Evolutionary conservation across 2,329 filamentous ascomycete genomes (phyloP).

Genomic region (Verticillium nonalfalfae): DNA sequence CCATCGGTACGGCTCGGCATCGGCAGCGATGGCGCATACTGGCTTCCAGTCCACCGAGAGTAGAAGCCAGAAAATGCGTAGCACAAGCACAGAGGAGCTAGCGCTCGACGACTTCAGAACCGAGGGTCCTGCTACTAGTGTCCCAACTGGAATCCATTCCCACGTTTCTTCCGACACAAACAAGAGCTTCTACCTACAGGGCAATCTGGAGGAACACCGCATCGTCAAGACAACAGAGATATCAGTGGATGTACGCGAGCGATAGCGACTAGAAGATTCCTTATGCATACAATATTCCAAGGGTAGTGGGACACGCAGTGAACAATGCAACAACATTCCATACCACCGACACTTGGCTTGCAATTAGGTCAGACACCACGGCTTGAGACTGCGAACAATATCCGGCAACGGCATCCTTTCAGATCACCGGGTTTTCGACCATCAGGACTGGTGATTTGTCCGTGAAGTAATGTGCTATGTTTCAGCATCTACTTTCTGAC

Average conservation of each 20-base stretch:
- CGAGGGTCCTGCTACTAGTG: background rate
- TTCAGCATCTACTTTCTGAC: too few relatives aligned
- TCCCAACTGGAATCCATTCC: constrained; percentile 2
- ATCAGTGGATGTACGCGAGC: background rate
- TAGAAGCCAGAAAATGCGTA: constrained; percentile 6
- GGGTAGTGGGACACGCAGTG: background rate
- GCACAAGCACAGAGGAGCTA: constrained; percentile 18
- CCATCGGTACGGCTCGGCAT: constrained; percentile 10
- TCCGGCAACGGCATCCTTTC: too few relatives aligned
- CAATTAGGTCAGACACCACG: too few relatives aligned
- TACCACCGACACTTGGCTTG: too few relatives aligned
- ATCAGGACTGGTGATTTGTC: too few relatives aligned
- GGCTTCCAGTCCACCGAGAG: constrained; percentile 6
- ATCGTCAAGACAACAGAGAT: constrained; percentile 8
- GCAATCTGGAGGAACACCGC: background rate
- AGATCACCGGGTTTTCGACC: too few relatives aligned
- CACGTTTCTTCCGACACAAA: constrained; percentile 2
- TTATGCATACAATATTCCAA: background rate
- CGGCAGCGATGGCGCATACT: constrained; percentile 3
- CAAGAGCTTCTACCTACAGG: background rate
- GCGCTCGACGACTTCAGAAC: constrained; percentile 13
- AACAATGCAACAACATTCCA: too few relatives aligned
- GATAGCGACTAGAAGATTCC: background rate
- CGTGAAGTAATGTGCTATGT: too few relatives aligned
- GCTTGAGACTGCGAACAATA: too few relatives aligned